Conservation (phyloP, 2,329 filamentous ascomycete species). For the Sphaerulina vaccinii region DNA sequence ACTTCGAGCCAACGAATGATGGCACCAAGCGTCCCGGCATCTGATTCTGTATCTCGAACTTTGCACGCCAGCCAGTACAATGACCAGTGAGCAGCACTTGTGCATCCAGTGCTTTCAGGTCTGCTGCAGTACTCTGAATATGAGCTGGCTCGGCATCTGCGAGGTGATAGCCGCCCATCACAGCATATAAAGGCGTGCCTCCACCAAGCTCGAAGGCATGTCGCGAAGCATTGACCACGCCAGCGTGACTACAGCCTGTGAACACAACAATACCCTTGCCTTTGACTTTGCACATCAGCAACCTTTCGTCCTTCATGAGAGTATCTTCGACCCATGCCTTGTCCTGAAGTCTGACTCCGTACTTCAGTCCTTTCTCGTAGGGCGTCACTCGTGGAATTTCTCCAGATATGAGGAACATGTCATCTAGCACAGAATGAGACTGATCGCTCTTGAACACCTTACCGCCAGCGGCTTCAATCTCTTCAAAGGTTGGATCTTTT, state of each 20-base stretch:
- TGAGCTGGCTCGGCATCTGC: conserved; percentile 29
- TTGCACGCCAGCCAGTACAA: conserved; percentile 34
- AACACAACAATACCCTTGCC: conserved; percentile 33
- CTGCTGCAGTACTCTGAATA: conserved; percentile 24
- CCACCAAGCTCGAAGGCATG: conserved; percentile 26
- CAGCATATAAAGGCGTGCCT: conserved; percentile 29
- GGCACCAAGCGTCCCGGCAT: conserved; percentile 32
- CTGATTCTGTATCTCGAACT: conserved; percentile 30
- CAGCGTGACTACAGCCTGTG: conserved; percentile 33
- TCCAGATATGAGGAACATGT: conserved; percentile 29
- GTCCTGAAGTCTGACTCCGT: conserved; percentile 24
- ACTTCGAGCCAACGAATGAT: conserved; percentile 30
- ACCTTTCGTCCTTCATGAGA: conserved; percentile 28
- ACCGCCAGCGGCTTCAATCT: conserved; percentile 28
- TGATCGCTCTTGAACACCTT: conserved; percentile 27
- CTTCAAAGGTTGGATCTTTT: conserved; percentile 31
- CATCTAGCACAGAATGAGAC: conserved; percentile 26
- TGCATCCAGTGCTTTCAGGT: conserved; percentile 27
- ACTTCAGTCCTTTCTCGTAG: conserved; percentile 30
- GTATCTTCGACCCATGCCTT: conserved; percentile 27
- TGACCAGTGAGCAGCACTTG: conserved; percentile 30
- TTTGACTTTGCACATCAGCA: conserved; percentile 35
- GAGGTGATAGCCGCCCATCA: conserved; percentile 35
- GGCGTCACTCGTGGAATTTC: conserved; percentile 31
- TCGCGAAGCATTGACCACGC: conserved; percentile 31